These are phyloP conservation scores for Claviceps lovelessii DNA, from an alignment of 2,329 filamentous ascomycete genomes.

Conservation along the genomic window DNA sequence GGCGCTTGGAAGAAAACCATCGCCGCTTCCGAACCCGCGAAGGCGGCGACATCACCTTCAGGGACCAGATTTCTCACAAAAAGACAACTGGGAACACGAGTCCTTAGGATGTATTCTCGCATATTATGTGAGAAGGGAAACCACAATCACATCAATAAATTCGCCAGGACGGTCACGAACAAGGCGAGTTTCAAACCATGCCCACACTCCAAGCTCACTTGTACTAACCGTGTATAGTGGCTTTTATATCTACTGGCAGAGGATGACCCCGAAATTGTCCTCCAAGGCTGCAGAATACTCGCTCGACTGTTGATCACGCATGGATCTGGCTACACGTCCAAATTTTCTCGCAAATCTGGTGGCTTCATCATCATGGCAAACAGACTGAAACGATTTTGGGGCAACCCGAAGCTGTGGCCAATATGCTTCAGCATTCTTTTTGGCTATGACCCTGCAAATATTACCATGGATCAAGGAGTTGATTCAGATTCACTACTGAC, in stretches of 20 bases:
- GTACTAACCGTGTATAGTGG: constrained; percentile 43
- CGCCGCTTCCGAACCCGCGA: constrained; percentile 21
- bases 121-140: constrained; percentile 64
- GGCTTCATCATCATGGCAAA: constrained; percentile 79
- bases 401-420: constrained; percentile 69
- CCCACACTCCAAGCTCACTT: background rate
- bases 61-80: constrained; percentile 37
- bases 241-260: constrained; percentile 81
- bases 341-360: constrained; percentile 70
- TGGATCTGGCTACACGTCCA: constrained; percentile 65
- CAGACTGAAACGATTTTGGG: constrained; percentile 78
- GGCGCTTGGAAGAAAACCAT: constrained; percentile 21
- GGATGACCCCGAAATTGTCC: constrained; percentile 67
- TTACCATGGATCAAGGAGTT: constrained; percentile 60
- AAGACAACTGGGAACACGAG: constrained; percentile 56
- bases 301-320: constrained; percentile 72
- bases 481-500: constrained; percentile 61
- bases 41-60: constrained; percentile 16
- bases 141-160: constrained; percentile 60
- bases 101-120: constrained; percentile 64
- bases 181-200: constrained; percentile 44
- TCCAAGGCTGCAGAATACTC: constrained; percentile 69
- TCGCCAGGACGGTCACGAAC: constrained; percentile 87
- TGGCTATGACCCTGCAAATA: constrained; percentile 60
- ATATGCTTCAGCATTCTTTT: constrained; percentile 83